Evolutionary conservation across 441 rosid genomes (phyloP).

Genomic region (Gossypium davidsonii): DNA sequence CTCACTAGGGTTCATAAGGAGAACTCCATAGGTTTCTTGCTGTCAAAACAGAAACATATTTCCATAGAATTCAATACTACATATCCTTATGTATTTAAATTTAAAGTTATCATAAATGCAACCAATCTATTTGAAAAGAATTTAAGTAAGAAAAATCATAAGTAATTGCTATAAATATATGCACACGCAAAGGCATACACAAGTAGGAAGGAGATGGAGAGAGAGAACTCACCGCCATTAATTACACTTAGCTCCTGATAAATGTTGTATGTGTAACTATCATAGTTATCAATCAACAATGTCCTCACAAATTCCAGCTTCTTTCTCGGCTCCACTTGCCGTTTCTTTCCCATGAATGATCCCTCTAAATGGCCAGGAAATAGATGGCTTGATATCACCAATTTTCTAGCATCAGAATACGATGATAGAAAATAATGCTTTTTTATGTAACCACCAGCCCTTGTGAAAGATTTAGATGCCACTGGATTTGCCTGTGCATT

Average conservation of each 20-base stretch:
- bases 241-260: conserved; percentile 72
- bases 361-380: conserved; percentile 55
- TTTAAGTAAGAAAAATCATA: background rate
- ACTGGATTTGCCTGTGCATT: conserved; percentile 15
- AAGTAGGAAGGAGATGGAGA: background rate
- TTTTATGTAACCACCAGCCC: conserved; percentile 28
- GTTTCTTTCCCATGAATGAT: conserved; percentile 36
- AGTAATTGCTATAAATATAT: background rate
- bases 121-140: conserved; percentile 1
- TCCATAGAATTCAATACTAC: background rate
- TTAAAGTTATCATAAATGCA: background rate
- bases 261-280: conserved; percentile 91
- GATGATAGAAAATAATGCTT: conserved; percentile 25
- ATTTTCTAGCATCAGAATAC: conserved; percentile 24
- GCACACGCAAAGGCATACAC: background rate
- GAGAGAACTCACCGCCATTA: conserved; percentile 58
- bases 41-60: background rate
- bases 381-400: conserved; percentile 32
- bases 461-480: conserved; percentile 25
- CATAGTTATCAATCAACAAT: conserved; percentile 84
- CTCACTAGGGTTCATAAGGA: background rate
- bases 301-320: conserved; percentile 74
- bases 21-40: background rate
- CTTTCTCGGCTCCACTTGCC: conserved; percentile 31
- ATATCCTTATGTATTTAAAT: background rate